These are phyloP conservation scores for Hypericum perforatum DNA, from an alignment of 345 rosid species.

Conservation along the genomic window DNA sequence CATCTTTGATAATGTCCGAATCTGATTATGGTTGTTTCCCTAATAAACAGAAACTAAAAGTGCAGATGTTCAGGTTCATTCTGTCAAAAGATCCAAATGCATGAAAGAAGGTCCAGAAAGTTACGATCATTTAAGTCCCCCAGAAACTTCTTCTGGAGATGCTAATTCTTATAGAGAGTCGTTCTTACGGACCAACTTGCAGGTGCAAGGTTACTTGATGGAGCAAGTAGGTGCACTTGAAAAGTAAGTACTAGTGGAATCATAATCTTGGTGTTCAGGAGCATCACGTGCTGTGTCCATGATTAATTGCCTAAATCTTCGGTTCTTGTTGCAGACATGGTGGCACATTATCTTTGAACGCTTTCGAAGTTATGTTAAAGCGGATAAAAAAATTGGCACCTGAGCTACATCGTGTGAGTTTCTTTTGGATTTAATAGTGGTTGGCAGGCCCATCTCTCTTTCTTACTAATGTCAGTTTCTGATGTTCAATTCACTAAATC, in stretches of 20 bases:
- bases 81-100: slow-evolving; percentile 34
- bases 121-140: slow-evolving; percentile 26
- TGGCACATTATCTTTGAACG: slow-evolving; percentile 53
- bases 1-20: neutral
- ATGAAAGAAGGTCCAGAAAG: slow-evolving; percentile 33
- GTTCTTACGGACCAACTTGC: slow-evolving; percentile 69
- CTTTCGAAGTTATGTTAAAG: slow-evolving; percentile 52
- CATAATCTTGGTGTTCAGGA: neutral
- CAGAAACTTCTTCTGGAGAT: slow-evolving; percentile 27
- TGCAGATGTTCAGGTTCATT: slow-evolving; percentile 52
- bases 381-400: slow-evolving; percentile 84
- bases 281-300: neutral
- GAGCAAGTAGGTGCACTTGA: slow-evolving; percentile 85
- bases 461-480: neutral
- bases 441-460: neutral
- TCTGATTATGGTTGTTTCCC: slow-evolving; percentile 1
- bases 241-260: slow-evolving; percentile 34
- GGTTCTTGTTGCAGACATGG: slow-evolving; percentile 50
- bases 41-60: slow-evolving; percentile 16
- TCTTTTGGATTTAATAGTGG: neutral
- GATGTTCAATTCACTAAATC: too few relatives aligned
- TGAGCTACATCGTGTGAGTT: slow-evolving; percentile 84
- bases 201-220: slow-evolving; percentile 78
- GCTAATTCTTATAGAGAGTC: slow-evolving; percentile 31
- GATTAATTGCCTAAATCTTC: neutral